phyloP scores from a whole-genome alignment of 1,139 yeast species.

The Candida labiduridarum region DNA sequence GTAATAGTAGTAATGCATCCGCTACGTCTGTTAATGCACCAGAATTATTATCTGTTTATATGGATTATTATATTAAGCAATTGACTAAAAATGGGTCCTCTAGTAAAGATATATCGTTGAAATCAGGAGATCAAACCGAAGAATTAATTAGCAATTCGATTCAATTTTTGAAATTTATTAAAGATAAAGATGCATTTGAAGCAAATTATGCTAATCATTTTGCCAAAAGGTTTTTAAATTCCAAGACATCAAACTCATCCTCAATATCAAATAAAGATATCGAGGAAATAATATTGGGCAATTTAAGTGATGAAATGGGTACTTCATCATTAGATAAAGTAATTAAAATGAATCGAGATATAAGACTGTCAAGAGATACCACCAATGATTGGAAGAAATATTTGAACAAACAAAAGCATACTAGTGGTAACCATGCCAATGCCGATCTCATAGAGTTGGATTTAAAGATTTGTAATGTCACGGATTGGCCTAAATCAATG shows the following conservation, averaged over 20 bases:
- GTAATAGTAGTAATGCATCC: background rate
- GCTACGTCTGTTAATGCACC: slow-evolving; percentile 50
- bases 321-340: slow-evolving; percentile 76
- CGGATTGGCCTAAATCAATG: slow-evolving; percentile 54
- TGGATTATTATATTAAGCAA: slow-evolving; percentile 73
- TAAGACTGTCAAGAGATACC: slow-evolving; percentile 64
- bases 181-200: slow-evolving; percentile 88
- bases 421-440: slow-evolving; percentile 15
- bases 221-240: slow-evolving; percentile 76
- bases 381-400: slow-evolving; percentile 53
- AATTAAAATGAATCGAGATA: slow-evolving; percentile 89
- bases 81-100: slow-evolving; percentile 42
- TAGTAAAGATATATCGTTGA: slow-evolving; percentile 26
- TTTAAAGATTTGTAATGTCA: slow-evolving; percentile 54
- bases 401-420: too few relatives aligned
- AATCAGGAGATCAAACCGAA: slow-evolving; percentile 55
- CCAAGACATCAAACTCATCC: slow-evolving; percentile 31
- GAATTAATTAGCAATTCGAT: slow-evolving; percentile 58
- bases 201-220: slow-evolving; percentile 84
- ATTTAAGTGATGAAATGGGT: slow-evolving; percentile 78
- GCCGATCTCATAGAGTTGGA: slow-evolving; percentile 42
- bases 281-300: slow-evolving; percentile 71
- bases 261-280: slow-evolving; percentile 50
- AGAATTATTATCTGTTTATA: slow-evolving; percentile 72
- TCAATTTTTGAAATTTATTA: slow-evolving; percentile 64